Evolutionary conservation across 257 asterid genomes (phyloP).

Genomic region (Scutellaria barbata): DNA sequence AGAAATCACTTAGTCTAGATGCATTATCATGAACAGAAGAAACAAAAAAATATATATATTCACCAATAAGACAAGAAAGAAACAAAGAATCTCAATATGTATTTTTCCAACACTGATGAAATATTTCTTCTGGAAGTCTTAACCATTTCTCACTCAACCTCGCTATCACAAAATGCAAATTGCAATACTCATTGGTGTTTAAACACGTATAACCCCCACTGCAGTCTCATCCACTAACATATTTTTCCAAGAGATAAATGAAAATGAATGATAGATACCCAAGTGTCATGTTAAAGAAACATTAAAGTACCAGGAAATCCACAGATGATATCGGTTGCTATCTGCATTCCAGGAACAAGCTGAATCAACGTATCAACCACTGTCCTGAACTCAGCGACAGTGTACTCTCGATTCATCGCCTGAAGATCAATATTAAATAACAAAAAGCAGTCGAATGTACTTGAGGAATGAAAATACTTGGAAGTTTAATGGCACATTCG

Average conservation of each 20-base stretch:
- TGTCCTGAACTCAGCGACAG: slow-evolving; percentile 71
- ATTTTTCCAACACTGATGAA: neutral
- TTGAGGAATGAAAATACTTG: neutral
- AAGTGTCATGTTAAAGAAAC: neutral
- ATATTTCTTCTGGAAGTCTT: neutral
- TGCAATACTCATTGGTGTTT: neutral
- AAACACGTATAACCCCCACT: neutral
- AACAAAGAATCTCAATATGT: neutral
- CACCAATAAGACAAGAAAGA: neutral
- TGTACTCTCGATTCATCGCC: slow-evolving; percentile 97
- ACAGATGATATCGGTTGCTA: slow-evolving; percentile 94
- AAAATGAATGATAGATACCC: slow-evolving; percentile 23
- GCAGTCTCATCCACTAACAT: slow-evolving; percentile 9
- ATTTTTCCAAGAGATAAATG: slow-evolving; percentile 14
- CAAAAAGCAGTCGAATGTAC: neutral
- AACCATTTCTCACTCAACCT: slow-evolving; percentile 2
- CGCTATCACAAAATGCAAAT: slow-evolving; percentile 16
- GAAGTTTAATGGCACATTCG: slow-evolving; percentile 19
- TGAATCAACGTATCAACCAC: slow-evolving; percentile 87
- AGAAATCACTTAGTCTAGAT: slow-evolving; percentile 4
- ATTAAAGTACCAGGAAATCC: slow-evolving; percentile 85
- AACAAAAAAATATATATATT: neutral
- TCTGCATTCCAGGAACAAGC: slow-evolving; percentile 96
- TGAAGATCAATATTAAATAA: slow-evolving; percentile 38
- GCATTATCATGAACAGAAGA: neutral